Conservation (phyloP, 768 basidiomycete genomes). For the Paxillus involutus region DNA sequence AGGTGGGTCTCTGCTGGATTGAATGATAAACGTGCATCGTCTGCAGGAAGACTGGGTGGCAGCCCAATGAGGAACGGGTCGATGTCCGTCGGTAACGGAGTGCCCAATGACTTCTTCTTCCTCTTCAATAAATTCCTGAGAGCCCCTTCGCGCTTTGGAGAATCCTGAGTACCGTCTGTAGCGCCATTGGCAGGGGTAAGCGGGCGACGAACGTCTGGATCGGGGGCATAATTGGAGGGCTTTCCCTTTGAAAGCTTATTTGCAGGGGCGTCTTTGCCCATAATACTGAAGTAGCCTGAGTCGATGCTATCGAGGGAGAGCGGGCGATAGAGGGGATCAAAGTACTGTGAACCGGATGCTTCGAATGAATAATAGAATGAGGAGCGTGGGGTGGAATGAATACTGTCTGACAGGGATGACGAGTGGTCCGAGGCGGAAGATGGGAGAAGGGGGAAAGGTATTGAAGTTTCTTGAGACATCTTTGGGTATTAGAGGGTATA, state of each 20-base stretch:
- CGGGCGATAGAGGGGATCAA: constrained; percentile 11
- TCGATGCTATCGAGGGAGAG: constrained; percentile 25
- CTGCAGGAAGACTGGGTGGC: background rate
- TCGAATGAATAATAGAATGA: constrained; percentile 15
- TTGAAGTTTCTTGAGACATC: constrained; percentile 19
- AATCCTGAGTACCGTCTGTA: constrained; percentile 2
- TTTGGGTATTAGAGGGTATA: constrained; percentile 5
- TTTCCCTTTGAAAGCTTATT: constrained; percentile 10
- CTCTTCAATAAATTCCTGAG: constrained; percentile 19
- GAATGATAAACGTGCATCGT: background rate
- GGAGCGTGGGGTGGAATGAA: constrained; percentile 18
- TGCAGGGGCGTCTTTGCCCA: constrained; percentile 21
- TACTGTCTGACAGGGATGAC: constrained; percentile 5
- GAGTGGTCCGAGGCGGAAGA: constrained; percentile 14
- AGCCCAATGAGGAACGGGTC: constrained; percentile 8
- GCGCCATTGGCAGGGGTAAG: constrained; percentile 7
- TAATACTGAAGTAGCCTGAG: constrained; percentile 28
- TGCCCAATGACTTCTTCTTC: constrained; percentile 21
- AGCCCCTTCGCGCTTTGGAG: constrained; percentile 22
- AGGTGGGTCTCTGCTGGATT: background rate
- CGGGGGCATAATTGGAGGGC: background rate
- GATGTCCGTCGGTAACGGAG: background rate
- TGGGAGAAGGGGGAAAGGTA: constrained; percentile 13
- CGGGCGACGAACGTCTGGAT: constrained; percentile 11
- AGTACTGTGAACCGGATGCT: background rate